Conservation (phyloP, 2,329 filamentous ascomycete species). For the Colletotrichum sp. region DNA sequence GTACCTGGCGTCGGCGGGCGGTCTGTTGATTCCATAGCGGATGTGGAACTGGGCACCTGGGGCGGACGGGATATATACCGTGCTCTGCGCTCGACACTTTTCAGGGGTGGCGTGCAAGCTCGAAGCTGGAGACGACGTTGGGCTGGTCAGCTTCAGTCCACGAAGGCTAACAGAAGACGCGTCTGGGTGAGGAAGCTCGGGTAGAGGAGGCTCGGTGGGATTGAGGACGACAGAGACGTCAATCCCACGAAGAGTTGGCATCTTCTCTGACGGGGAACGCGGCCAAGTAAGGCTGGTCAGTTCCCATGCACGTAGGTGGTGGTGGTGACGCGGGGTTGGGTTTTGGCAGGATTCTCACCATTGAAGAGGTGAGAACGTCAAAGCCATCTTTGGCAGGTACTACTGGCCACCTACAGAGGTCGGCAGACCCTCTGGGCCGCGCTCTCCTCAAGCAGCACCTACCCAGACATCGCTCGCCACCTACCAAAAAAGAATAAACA, state of each 20-base stretch:
- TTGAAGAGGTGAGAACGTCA: background rate
- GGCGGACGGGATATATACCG: conserved; percentile 62
- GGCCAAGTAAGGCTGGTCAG: background rate
- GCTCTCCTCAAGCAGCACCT: background rate
- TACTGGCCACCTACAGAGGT: background rate
- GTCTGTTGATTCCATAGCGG: conserved; percentile 47
- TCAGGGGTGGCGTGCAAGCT: conserved; percentile 28
- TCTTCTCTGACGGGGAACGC: conserved; percentile 25
- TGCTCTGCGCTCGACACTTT: conserved; percentile 46
- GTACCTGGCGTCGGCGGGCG: conserved; percentile 35
- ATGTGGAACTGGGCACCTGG: conserved; percentile 59
- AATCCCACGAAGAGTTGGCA: conserved; percentile 56
- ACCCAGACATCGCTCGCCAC: background rate
- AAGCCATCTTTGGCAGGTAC: background rate
- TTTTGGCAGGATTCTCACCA: background rate
- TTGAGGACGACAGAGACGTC: conserved; percentile 48
- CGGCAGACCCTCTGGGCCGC: background rate
- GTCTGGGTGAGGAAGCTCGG: conserved; percentile 62
- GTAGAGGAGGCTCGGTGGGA: conserved; percentile 40
- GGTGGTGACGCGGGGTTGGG: background rate
- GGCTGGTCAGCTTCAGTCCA: conserved; percentile 5
- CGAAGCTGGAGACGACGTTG: background rate
- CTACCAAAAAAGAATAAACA: background rate
- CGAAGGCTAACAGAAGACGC: conserved; percentile 46
- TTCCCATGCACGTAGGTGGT: background rate